A percentile compares a stretch with the other conserved stretches of the same genome.
Evolutionary conservation across 164 flowering plant species (phyloP).

Genomic region (Liquidambar formosana): DNA sequence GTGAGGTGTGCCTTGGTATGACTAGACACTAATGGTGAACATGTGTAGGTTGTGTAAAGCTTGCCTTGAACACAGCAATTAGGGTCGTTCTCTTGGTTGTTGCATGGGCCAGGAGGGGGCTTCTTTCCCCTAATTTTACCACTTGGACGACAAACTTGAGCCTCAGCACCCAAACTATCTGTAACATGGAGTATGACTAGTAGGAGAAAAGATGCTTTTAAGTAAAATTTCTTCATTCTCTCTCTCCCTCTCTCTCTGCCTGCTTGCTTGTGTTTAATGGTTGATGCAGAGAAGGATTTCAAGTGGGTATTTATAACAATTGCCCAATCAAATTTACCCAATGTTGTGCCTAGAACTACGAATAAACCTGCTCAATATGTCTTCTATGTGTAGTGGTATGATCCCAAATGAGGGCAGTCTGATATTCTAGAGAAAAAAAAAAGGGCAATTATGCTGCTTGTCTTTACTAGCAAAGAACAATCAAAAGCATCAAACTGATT

Average conservation of each 20-base stretch:
- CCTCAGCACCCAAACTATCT: not conserved
- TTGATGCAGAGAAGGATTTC: no score
- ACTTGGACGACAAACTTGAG: constrained; percentile 11
- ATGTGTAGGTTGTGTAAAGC: constrained; percentile 24
- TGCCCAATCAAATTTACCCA: no score
- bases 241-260: not conserved
- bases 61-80: constrained; percentile 26
- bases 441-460: no score
- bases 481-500: no score
- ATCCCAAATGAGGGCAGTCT: no score
- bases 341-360: no score
- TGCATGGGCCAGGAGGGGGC: constrained; percentile 27
- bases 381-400: no score
- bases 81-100: constrained; percentile 24
- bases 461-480: no score
- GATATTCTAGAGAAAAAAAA: no score
- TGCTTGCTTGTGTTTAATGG: not conserved
- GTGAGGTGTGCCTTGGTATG: constrained; percentile 24
- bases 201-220: not conserved
- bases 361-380: no score
- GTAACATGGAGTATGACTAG: not conserved
- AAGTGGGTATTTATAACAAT: no score
- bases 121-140: constrained; percentile 22
- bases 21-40: constrained; percentile 34
- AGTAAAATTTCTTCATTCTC: not conserved